Percentiles rank a stretch among this genome's conserved stretches.
Evolutionary conservation across 495 filamentous ascomycete genomes (phyloP).

Genomic region (Penicillium verhagenii): DNA sequence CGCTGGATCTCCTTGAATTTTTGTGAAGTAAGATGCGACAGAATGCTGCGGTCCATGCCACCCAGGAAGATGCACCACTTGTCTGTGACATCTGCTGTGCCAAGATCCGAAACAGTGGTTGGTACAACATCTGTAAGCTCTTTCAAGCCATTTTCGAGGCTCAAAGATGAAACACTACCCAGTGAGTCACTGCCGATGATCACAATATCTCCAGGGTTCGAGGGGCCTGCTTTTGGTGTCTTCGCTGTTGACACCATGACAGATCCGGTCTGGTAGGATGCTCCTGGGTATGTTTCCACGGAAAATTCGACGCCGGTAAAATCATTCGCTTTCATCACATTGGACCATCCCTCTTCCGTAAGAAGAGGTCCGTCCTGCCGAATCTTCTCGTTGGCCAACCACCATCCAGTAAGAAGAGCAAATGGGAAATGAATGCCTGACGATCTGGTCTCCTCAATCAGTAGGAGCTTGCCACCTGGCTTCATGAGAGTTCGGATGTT

Average conservation of each 20-base stretch:
- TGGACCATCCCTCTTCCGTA: slow-evolving; percentile 20
- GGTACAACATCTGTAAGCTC: slow-evolving; percentile 13
- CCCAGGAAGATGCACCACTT: slow-evolving; percentile 37
- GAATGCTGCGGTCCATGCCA: slow-evolving; percentile 21
- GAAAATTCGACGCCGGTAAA: slow-evolving; percentile 27
- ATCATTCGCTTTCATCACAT: slow-evolving; percentile 22
- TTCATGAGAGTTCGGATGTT: slow-evolving; percentile 40
- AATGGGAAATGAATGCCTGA: slow-evolving; percentile 28
- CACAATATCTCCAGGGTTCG: slow-evolving; percentile 21
- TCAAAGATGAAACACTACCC: slow-evolving; percentile 11
- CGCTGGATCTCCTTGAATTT: slow-evolving; percentile 28
- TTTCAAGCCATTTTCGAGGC: slow-evolving; percentile 12
- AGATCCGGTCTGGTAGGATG: slow-evolving; percentile 21
- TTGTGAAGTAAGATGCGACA: slow-evolving; percentile 21
- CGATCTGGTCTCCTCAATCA: slow-evolving; percentile 28
- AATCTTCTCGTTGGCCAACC: slow-evolving; percentile 24
- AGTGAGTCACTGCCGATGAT: slow-evolving; percentile 17
- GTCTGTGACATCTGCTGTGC: slow-evolving; percentile 16
- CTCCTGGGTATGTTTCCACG: slow-evolving; percentile 24
- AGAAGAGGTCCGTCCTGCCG: slow-evolving; percentile 23
- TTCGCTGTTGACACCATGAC: slow-evolving; percentile 27
- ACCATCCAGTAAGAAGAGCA: slow-evolving; percentile 30
- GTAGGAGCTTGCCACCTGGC: slow-evolving; percentile 26
- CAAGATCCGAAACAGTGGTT: slow-evolving; percentile 1
- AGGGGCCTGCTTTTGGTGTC: slow-evolving; percentile 1